Evolutionary conservation across 345 rosid species (phyloP).

Genomic region (Balakata baccata): DNA sequence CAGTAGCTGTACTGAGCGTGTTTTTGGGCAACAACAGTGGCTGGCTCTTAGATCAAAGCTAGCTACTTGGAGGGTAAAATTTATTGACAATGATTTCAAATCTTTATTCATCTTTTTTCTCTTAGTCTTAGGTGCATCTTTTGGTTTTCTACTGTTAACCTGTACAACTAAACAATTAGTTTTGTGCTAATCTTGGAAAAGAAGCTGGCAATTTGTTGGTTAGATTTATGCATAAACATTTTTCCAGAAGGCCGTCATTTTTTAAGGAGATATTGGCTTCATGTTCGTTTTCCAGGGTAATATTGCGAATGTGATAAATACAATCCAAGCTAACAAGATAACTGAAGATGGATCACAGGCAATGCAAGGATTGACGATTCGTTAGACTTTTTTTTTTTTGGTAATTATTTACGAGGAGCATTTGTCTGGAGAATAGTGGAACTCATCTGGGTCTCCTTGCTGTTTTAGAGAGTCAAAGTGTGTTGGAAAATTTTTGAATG

Average conservation of each 20-base stretch:
- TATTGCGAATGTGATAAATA: slow-evolving; percentile 60
- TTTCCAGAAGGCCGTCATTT: too few relatives aligned
- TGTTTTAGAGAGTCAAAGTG: background rate
- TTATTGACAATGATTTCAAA: background rate
- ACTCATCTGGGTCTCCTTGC: background rate
- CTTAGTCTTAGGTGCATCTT: too few relatives aligned
- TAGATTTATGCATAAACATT: background rate
- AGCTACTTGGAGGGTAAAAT: slow-evolving; percentile 69
- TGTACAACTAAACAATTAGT: too few relatives aligned
- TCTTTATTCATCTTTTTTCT: background rate
- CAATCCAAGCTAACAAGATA: slow-evolving; percentile 82
- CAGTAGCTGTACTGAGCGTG: slow-evolving; percentile 75
- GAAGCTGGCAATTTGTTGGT: too few relatives aligned
- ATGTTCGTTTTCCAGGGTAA: slow-evolving; percentile 50
- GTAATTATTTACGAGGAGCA: background rate
- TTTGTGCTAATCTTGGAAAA: too few relatives aligned
- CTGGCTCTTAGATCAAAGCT: slow-evolving; percentile 60
- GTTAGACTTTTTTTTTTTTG: slow-evolving; percentile 22
- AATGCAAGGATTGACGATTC: slow-evolving; percentile 60
- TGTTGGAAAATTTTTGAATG: background rate
- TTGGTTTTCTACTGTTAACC: too few relatives aligned
- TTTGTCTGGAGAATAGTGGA: background rate
- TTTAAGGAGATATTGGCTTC: background rate
- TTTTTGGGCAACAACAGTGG: slow-evolving; percentile 75
- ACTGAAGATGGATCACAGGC: slow-evolving; percentile 75